A percentile compares a stretch with the other conserved stretches of the same genome.
These are phyloP conservation scores for Capronia americana DNA, from an alignment of 2,329 filamentous ascomycete genomes.

Conservation along the genomic window DNA sequence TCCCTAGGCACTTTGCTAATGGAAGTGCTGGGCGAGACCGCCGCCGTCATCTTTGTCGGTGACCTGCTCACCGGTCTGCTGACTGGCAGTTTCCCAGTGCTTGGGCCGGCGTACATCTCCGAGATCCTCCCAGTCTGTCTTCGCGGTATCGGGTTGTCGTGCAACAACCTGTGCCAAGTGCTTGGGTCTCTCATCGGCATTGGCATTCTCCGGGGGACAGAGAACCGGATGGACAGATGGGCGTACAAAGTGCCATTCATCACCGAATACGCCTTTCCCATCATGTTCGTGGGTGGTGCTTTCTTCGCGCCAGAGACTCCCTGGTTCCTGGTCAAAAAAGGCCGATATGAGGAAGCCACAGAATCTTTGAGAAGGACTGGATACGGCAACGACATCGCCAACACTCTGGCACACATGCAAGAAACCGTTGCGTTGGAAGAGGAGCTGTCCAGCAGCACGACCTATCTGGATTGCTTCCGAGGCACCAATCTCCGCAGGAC, in stretches of 20 bases:
- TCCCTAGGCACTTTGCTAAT: slow-evolving; percentile 41
- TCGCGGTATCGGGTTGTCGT: slow-evolving; percentile 43
- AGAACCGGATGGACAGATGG: slow-evolving; percentile 44
- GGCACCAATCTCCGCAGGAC: slow-evolving; percentile 48
- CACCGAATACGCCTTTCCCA: slow-evolving; percentile 59
- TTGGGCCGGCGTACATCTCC: slow-evolving; percentile 41
- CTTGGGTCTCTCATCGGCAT: slow-evolving; percentile 43
- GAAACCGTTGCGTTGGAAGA: slow-evolving; percentile 34
- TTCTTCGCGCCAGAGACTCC: slow-evolving; percentile 16
- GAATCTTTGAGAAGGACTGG: background rate
- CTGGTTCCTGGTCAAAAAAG: slow-evolving; percentile 18
- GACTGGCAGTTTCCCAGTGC: slow-evolving; percentile 54
- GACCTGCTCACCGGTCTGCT: slow-evolving; percentile 47
- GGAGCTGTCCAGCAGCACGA: slow-evolving; percentile 40
- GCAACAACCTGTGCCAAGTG: slow-evolving; percentile 50
- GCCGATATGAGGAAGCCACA: slow-evolving; percentile 8
- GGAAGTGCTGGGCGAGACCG: slow-evolving; percentile 6
- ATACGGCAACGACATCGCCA: background rate
- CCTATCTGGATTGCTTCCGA: slow-evolving; percentile 44
- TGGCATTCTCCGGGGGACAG: slow-evolving; percentile 44
- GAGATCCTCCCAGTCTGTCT: slow-evolving; percentile 41
- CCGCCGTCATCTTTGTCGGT: slow-evolving; percentile 32
- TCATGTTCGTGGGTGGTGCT: slow-evolving; percentile 50
- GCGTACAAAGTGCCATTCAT: slow-evolving; percentile 46
- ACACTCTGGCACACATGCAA: background rate